phyloP scores from a whole-genome alignment of 805 yeast genomes.

The Candida railenensis region DNA sequence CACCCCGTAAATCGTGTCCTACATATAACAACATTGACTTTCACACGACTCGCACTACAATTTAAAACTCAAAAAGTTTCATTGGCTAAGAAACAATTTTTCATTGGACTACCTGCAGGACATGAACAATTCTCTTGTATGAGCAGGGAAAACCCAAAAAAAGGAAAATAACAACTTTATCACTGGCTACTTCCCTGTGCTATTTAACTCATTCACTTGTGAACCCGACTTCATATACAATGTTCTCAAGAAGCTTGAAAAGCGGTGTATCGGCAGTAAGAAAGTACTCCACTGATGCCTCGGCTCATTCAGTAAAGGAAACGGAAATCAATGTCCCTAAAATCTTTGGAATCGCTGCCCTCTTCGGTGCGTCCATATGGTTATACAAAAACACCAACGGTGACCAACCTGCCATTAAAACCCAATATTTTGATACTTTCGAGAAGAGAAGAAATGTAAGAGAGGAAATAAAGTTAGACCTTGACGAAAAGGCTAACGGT shows the following conservation, averaged over 20 bases:
- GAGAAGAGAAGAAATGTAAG: slow-evolving; percentile 15
- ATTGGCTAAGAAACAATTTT: neutral
- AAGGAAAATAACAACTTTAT: neutral
- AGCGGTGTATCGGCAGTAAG: slow-evolving; percentile 4
- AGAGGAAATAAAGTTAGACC: slow-evolving; percentile 6
- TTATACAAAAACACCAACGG: slow-evolving; percentile 31
- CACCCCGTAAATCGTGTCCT: no score
- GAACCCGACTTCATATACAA: neutral
- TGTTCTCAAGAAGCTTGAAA: slow-evolving; percentile 6
- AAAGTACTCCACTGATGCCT: slow-evolving; percentile 5
- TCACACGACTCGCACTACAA: neutral
- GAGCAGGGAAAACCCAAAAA: neutral
- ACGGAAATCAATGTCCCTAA: slow-evolving; percentile 39
- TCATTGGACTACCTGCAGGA: neutral
- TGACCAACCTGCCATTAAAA: slow-evolving; percentile 36
- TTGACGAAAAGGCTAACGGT: slow-evolving; percentile 7
- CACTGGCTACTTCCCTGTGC: no score
- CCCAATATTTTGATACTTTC: slow-evolving; percentile 35
- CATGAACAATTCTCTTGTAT: neutral
- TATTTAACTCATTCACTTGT: neutral
- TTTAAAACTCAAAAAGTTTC: neutral
- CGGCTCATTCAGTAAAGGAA: slow-evolving; percentile 19
- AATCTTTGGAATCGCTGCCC: slow-evolving; percentile 40
- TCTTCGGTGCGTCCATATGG: slow-evolving; percentile 33
- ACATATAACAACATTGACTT: neutral